A percentile compares a stretch with the other conserved stretches of the same genome.
Conservation (phyloP, 768 basidiomycete genomes). For the Tephrocybe sp. region DNA sequence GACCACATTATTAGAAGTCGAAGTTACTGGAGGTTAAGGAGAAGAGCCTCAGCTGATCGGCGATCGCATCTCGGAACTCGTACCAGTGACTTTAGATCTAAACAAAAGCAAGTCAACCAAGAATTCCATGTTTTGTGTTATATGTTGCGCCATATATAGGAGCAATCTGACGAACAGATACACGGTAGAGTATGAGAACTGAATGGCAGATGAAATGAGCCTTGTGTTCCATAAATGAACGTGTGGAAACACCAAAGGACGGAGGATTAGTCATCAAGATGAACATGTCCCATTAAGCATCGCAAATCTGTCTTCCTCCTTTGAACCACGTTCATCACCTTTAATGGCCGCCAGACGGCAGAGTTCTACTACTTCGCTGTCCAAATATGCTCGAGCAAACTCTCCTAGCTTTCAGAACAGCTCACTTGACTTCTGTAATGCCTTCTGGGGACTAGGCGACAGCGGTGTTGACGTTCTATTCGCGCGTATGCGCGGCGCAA, state of each 20-base stretch:
- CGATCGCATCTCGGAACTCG: conserved; percentile 7
- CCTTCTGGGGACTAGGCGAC: conserved; percentile 91
- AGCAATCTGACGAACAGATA: not conserved
- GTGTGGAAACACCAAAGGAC: not conserved
- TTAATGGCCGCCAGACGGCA: conserved; percentile 74
- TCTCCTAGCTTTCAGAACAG: conserved; percentile 47
- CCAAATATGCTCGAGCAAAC: conserved; percentile 59
- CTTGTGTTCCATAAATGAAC: not conserved
- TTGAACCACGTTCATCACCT: conserved; percentile 10
- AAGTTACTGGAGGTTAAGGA: not conserved
- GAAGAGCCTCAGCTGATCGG: not conserved
- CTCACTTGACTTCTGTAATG: conserved; percentile 90
- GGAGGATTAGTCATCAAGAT: conserved; percentile 12
- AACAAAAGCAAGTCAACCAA: conserved; percentile 1
- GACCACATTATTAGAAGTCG: conserved; percentile 7
- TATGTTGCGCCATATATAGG: not conserved
- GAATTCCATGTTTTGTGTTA: not conserved
- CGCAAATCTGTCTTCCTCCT: conserved; percentile 2
- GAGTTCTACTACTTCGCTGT: conserved; percentile 78
- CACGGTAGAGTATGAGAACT: too few relatives aligned
- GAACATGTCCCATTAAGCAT: not conserved
- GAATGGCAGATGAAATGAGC: not conserved
- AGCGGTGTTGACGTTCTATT: conserved; percentile 89
- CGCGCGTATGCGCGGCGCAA: conserved; percentile 83
- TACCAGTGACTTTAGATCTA: not conserved